Evolutionary conservation across 352 stramenopile genomes (phyloP).

Genomic region (Elongisporangium senticosum): DNA sequence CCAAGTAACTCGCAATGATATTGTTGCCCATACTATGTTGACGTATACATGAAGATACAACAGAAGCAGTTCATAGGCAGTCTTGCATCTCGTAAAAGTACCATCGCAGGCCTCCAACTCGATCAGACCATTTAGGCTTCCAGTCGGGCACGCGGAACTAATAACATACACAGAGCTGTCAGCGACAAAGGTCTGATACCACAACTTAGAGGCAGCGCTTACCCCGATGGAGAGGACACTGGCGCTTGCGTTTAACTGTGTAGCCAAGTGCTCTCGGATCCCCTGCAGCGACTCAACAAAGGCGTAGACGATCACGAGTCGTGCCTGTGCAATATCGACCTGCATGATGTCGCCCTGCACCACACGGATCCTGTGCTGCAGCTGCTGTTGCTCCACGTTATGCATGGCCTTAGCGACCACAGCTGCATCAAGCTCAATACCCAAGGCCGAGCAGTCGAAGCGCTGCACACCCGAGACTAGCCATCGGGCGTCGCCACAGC

Average conservation of each 20-base stretch:
- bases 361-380: conserved; percentile 44
- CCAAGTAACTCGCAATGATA: background rate
- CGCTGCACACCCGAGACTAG: conserved; percentile 57
- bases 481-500: conserved; percentile 77
- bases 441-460: conserved; percentile 54
- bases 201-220: conserved; percentile 3
- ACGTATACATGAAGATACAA: background rate
- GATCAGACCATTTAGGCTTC: conserved; percentile 47
- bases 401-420: conserved; percentile 35
- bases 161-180: background rate
- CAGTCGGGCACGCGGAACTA: conserved; percentile 78
- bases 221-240: conserved; percentile 78
- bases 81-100: conserved; percentile 66
- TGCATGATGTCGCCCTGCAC: conserved; percentile 52
- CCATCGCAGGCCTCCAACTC: conserved; percentile 51
- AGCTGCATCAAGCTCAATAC: conserved; percentile 61
- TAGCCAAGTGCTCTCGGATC: conserved; percentile 45
- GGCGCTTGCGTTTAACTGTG: conserved; percentile 30
- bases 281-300: conserved; percentile 69
- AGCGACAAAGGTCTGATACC: too few species aligned
- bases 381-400: conserved; percentile 10
- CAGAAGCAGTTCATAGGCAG: conserved; percentile 5
- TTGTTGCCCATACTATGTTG: background rate
- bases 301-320: conserved; percentile 80
- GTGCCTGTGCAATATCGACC: conserved; percentile 36